Evolutionary conservation across 2,329 filamentous ascomycete genomes (phyloP), one percentile per base, ranked within the genome.

Genomic region (Waltergamsia citrina): DNA sequence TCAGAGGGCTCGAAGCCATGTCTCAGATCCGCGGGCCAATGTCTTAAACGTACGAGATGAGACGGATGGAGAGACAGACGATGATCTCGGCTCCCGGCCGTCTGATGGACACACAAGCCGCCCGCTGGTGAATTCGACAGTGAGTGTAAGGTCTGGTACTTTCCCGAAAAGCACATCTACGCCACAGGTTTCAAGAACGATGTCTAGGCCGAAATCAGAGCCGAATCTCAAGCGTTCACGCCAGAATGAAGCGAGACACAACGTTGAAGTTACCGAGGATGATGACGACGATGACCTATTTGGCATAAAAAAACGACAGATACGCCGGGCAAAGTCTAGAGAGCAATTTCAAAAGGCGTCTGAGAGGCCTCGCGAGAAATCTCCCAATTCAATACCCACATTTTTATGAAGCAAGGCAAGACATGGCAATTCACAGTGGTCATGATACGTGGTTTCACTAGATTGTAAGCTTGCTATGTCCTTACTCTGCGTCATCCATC

Each of bases 401-500:
- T 60, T 60, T 38, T 41, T 58, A 39, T 60, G 41, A 54, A 12
- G 17, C 18, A 17, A 24, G 9, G 17, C 30, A 14, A n/a, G 12
- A 32, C 16, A 20, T 14, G 19, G 15, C 14, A 22, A 5, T 14
- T 7, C 15, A 21, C 29, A 12, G n/a, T n/a, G n/a, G n/a, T 32
- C 15, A 30, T 8, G 28, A 17, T 8, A 30, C 17, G 20, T 17
- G 28, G 20, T 6, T 20, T 30, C 6, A 11, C 10, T 15, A 25
- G 14, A 26, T 25, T 23, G 26, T 26, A 33, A 31, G 24, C 30
- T 43, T 41, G 36, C 32, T 20, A 20, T 14, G 16, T 14, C 15
- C 14, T 33, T 32, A 18, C 20, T 37, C 49, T n/a, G 57, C 59
- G 37, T 81, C 76, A 41, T 74, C 60, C 62, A 93, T 78, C 29